Conservation (phyloP, 768 basidiomycete species). For the Tulasnella sp. region DNA sequence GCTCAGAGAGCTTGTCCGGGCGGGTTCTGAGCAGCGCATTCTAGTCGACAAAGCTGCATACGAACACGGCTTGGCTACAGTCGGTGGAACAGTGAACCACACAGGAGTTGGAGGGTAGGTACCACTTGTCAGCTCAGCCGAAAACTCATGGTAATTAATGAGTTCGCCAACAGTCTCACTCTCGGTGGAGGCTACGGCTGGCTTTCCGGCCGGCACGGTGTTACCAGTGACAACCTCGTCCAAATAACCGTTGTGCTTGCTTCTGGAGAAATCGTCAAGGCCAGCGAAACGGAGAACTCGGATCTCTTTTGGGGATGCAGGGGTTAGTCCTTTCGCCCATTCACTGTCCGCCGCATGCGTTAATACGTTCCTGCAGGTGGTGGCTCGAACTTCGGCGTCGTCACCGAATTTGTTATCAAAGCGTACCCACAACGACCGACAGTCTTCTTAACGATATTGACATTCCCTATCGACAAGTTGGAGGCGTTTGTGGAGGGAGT, state of each 20-base stretch:
- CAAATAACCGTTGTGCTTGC: not conserved
- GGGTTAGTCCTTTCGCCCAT: not conserved
- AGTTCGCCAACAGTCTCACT: not conserved
- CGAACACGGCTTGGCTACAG: slow-evolving; percentile 19
- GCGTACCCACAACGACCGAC: not conserved
- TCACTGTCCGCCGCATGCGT: not conserved
- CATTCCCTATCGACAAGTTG: not conserved
- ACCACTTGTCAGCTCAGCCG: not conserved
- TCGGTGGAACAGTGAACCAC: not conserved
- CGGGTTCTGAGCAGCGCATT: too few relatives aligned
- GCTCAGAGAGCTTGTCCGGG: not conserved
- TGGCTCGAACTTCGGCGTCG: not conserved
- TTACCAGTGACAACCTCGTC: not conserved
- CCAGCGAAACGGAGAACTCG: not conserved
- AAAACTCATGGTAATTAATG: not conserved
- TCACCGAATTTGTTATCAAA: slow-evolving; percentile 4
- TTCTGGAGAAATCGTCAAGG: slow-evolving; percentile 1
- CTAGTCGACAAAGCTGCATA: slow-evolving; percentile 9
- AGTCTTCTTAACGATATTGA: not conserved
- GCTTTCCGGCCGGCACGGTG: not conserved
- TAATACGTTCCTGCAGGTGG: not conserved
- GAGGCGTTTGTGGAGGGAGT: not conserved
- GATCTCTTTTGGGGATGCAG: slow-evolving; percentile 9
- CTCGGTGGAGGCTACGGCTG: slow-evolving; percentile 1
- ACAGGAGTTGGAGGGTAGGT: not conserved